phyloP scores from a whole-genome alignment of 805 yeast genomes.

The Candida multigemmis region DNA sequence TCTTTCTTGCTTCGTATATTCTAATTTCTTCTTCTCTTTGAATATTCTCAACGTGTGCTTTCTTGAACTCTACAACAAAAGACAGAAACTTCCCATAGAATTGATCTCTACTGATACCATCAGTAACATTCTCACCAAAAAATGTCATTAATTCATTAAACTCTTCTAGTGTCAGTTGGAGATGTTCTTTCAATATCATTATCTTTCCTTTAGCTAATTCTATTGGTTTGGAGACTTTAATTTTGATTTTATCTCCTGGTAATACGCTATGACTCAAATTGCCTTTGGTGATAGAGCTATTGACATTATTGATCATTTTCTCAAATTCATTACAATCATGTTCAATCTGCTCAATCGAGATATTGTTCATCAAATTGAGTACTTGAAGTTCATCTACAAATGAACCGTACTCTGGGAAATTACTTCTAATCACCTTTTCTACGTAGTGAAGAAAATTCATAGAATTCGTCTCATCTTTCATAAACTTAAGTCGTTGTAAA shows the following conservation, averaged over 20 bases:
- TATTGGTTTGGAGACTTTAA: conserved; percentile 52
- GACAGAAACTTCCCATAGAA: conserved; percentile 77
- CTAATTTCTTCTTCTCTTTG: conserved; percentile 74
- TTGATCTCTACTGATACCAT: conserved; percentile 52
- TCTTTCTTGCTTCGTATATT: conserved; percentile 27
- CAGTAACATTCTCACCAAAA: conserved; percentile 85
- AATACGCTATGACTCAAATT: conserved; percentile 87
- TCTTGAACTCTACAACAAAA: conserved; percentile 71
- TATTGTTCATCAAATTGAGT: conserved; percentile 52
- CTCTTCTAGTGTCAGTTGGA: conserved; percentile 52
- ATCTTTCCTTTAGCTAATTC: conserved; percentile 71
- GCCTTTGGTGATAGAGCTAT: conserved; percentile 69
- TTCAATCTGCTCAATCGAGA: conserved; percentile 75
- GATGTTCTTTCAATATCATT: conserved; percentile 53
- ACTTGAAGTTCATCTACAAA: conserved; percentile 69
- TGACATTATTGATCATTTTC: conserved; percentile 57
- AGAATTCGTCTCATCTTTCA: conserved; percentile 81
- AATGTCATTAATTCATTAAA: conserved; percentile 66
- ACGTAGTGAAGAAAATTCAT: conserved; percentile 89
- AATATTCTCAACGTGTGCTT: conserved; percentile 71
- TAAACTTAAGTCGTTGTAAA: conserved; percentile 80
- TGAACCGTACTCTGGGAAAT: conserved; percentile 68
- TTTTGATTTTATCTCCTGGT: conserved; percentile 71
- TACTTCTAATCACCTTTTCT: conserved; percentile 76
- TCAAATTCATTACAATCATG: conserved; percentile 61